Evolutionary conservation across 1,139 yeast genomes (phyloP).

Genomic region (Kluyveromyces sp.): DNA sequence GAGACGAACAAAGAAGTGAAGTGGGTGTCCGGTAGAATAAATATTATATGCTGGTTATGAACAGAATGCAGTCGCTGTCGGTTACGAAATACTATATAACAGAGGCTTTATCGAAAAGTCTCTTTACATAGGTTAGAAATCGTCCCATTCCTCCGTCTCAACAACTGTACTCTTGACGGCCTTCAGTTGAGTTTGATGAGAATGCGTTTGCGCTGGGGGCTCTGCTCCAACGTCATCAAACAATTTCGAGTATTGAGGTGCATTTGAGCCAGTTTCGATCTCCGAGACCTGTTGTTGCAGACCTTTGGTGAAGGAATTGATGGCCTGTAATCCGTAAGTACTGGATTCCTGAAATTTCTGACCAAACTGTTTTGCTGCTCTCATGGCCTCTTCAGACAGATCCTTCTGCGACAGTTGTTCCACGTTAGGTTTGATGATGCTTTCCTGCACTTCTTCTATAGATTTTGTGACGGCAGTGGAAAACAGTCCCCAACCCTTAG

Average conservation of each 20-base stretch:
- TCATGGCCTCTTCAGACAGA: constrained; percentile 67
- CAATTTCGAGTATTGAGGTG: constrained; percentile 40
- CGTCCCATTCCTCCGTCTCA: constrained; percentile 29
- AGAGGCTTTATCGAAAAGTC: not conserved
- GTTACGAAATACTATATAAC: not conserved
- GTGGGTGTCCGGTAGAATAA: not conserved
- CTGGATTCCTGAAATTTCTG: constrained; percentile 90
- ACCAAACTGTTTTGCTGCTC: constrained; percentile 94
- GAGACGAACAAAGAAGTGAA: too few relatives aligned
- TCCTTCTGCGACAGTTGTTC: constrained; percentile 78
- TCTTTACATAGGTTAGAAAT: constrained; percentile 19
- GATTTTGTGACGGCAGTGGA: constrained; percentile 78
- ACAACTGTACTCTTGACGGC: constrained; percentile 8
- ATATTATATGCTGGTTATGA: not conserved
- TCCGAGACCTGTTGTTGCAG: constrained; percentile 26
- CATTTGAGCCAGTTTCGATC: constrained; percentile 21
- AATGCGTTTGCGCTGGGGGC: constrained; percentile 4
- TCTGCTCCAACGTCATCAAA: constrained; percentile 44
- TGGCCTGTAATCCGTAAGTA: constrained; percentile 58
- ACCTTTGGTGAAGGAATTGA: constrained; percentile 53
- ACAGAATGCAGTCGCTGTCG: not conserved
- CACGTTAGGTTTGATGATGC: constrained; percentile 83
- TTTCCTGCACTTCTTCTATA: constrained; percentile 76
- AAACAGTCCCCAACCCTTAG: constrained; percentile 92
- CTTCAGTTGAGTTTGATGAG: not conserved